phyloP scores from a whole-genome alignment of 345 rosid species.

The Eucalyptus erythrocorys region DNA sequence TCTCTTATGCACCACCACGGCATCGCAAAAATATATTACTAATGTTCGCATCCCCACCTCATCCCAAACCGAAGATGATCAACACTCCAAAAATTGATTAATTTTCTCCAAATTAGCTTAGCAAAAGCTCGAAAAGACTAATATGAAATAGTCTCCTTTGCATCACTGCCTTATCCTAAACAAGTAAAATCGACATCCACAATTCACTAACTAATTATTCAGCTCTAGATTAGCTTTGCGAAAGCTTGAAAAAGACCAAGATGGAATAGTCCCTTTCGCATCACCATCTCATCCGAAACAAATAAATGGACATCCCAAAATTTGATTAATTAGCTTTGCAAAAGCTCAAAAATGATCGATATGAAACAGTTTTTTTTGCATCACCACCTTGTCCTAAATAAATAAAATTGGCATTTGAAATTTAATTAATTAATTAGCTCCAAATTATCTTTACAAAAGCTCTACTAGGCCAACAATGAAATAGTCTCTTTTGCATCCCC shows the following conservation, averaged over 20 bases:
- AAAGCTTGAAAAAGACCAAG: not conserved
- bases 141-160: not conserved
- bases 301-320: not conserved
- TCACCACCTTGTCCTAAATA: not conserved
- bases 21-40: not conserved
- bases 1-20: not conserved
- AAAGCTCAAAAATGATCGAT: not conserved
- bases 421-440: not conserved
- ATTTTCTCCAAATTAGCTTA: not conserved
- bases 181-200: not conserved
- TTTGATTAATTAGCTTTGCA: not conserved
- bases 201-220: not conserved
- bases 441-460: not conserved
- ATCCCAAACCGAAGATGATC: not conserved
- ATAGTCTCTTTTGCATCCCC: not conserved
- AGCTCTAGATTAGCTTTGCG: not conserved
- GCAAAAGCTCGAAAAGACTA: not conserved
- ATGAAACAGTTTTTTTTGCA: not conserved
- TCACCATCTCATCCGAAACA: not conserved
- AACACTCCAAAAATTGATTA: not conserved
- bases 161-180: not conserved
- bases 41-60: not conserved
- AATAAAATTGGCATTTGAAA: not conserved
- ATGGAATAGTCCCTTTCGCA: not conserved
- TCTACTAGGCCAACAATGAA: not conserved